A percentile compares a stretch with the other conserved stretches of the same genome.
Evolutionary conservation across 2,329 filamentous ascomycete species (phyloP).

Genomic region (Fusarium sulawesiense): DNA sequence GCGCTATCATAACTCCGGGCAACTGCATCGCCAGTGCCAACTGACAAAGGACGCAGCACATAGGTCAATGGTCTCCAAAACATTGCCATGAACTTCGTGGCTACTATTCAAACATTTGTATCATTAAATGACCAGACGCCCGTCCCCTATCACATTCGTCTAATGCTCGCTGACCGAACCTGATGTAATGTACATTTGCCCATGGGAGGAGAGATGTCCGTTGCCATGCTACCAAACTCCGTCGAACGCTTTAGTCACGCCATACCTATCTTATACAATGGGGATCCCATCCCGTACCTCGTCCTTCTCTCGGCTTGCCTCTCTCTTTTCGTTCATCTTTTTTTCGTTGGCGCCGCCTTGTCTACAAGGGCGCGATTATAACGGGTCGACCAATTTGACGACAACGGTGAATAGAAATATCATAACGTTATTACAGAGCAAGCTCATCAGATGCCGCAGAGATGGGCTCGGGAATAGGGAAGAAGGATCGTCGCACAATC

Average conservation of each 20-base stretch:
- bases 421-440: slow-evolving; percentile 47
- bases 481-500: slow-evolving; percentile 57
- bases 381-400: slow-evolving; percentile 28
- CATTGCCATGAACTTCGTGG: not conserved
- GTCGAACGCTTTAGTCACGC: slow-evolving; percentile 46
- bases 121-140: slow-evolving; percentile 52
- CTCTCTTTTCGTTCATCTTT: slow-evolving; percentile 19
- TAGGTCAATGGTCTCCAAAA: not conserved
- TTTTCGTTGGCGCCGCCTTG: slow-evolving; percentile 16
- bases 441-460: slow-evolving; percentile 46
- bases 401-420: slow-evolving; percentile 30
- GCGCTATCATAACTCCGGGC: slow-evolving; percentile 1
- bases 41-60: not conserved
- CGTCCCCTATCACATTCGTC: slow-evolving; percentile 52
- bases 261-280: slow-evolving; percentile 47
- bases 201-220: slow-evolving; percentile 66
- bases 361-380: slow-evolving; percentile 38
- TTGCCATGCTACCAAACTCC: slow-evolving; percentile 54
- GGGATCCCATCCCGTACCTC: slow-evolving; percentile 29
- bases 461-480: slow-evolving; percentile 52
- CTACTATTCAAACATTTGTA: slow-evolving; percentile 37
- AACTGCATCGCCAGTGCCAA: slow-evolving; percentile 15
- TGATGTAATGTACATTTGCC: slow-evolving; percentile 63
- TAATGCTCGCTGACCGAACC: slow-evolving; percentile 59
- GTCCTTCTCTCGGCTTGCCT: slow-evolving; percentile 16